Conservation (phyloP, 306 rosid genomes). For the Pterocarpus macrocarpus region DNA sequence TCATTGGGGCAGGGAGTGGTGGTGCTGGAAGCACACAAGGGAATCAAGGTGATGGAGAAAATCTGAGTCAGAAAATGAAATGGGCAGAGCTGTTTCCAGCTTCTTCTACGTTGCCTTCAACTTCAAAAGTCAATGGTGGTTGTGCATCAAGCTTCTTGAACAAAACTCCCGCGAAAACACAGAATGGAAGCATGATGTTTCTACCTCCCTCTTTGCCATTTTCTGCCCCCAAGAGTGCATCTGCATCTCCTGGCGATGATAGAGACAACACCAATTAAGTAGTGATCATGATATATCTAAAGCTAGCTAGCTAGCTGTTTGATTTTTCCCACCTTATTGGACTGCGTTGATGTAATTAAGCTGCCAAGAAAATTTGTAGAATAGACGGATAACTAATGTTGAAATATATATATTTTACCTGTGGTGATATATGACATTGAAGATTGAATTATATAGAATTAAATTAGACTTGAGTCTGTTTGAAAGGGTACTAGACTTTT, state of each 20-base stretch:
- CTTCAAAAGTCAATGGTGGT: constrained; percentile 54
- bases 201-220: constrained; percentile 66
- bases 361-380: background rate
- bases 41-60: constrained; percentile 50
- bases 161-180: constrained; percentile 48
- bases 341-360: constrained; percentile 36
- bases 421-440: too few species aligned
- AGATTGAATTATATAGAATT: too few species aligned
- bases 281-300: background rate
- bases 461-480: too few species aligned
- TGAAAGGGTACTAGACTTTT: too few species aligned
- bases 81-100: constrained; percentile 60
- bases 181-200: constrained; percentile 56
- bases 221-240: constrained; percentile 66
- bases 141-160: constrained; percentile 68
- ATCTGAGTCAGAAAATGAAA: constrained; percentile 50
- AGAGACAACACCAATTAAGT: constrained; percentile 51
- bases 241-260: constrained; percentile 66
- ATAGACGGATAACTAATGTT: background rate
- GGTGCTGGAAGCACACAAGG: constrained; percentile 40
- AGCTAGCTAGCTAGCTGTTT: background rate
- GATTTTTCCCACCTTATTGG: background rate
- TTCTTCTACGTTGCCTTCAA: constrained; percentile 41
- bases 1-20: constrained; percentile 61
- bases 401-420: background rate